Evolutionary conservation across 2,329 filamentous ascomycete genomes (phyloP).

Genomic region (Scytalidium sp.): DNA sequence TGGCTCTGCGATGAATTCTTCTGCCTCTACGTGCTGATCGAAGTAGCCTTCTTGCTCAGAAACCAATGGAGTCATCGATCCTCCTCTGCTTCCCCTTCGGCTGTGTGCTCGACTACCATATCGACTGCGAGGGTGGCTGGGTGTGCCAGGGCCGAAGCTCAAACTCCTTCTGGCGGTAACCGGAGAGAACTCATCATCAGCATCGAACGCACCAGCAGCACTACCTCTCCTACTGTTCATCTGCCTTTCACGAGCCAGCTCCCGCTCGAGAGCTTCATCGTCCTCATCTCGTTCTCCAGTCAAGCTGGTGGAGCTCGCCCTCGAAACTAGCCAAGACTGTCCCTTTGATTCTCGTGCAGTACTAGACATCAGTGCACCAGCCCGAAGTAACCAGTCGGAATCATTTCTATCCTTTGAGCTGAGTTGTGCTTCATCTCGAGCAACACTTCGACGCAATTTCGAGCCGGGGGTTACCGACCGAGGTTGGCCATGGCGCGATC

Average conservation of each 20-base stretch:
- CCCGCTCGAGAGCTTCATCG: conserved; percentile 49
- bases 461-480: conserved; percentile 23
- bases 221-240: conserved; percentile 36
- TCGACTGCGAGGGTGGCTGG: conserved; percentile 47
- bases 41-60: conserved; percentile 44
- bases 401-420: conserved; percentile 40
- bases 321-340: conserved; percentile 65
- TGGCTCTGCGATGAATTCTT: conserved; percentile 45
- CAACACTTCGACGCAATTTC: conserved; percentile 16
- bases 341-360: conserved; percentile 66
- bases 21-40: conserved; percentile 21
- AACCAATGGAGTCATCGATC: conserved; percentile 39
- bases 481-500: conserved; percentile 13
- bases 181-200: conserved; percentile 33
- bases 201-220: conserved; percentile 22
- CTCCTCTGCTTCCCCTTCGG: conserved; percentile 22
- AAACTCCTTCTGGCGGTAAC: conserved; percentile 23
- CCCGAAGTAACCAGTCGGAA: conserved; percentile 63
- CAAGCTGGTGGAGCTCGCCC: conserved; percentile 62
- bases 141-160: conserved; percentile 33
- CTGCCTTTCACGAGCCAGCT: conserved; percentile 49
- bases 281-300: conserved; percentile 48
- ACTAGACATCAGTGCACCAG: conserved; percentile 59
- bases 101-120: conserved; percentile 39
- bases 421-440: conserved; percentile 19